Evolutionary conservation across 192 early-diverging fungal genomes (phyloP).

Genomic region (Gaertneriomyces semiglobifer): DNA sequence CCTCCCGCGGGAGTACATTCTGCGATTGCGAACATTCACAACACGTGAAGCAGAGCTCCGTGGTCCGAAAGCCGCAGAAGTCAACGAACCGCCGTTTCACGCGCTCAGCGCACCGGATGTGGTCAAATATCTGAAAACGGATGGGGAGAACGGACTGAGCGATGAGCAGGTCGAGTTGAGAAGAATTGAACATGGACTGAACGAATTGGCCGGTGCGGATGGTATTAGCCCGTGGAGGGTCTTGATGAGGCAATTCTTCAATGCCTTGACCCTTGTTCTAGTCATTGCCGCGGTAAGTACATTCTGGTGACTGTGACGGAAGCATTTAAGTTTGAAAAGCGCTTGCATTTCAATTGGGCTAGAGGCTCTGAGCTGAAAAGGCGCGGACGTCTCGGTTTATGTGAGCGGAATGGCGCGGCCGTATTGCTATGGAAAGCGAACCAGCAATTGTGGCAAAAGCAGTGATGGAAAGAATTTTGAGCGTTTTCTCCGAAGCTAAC

Average conservation of each 20-base stretch:
- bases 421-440: background rate
- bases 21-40: no score
- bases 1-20: no score
- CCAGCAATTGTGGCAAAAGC: background rate
- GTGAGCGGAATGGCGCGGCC: background rate
- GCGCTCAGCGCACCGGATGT: no score
- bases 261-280: slow-evolving; percentile 5
- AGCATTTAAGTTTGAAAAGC: background rate
- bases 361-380: background rate
- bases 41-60: no score
- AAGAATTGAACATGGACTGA: slow-evolving; percentile 5
- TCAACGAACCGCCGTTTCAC: no score
- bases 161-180: background rate
- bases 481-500: no score
- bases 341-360: background rate
- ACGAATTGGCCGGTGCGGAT: background rate
- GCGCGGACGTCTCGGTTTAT: no score
- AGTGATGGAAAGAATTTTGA: background rate
- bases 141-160: background rate
- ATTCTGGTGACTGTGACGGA: background rate
- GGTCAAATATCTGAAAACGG: no score
- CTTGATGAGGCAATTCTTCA: slow-evolving; percentile 1
- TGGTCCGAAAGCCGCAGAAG: no score
- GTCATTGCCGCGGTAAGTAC: background rate
- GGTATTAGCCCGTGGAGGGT: background rate